Evolutionary conservation across 257 asterid species (phyloP), one percentile per base, ranked within the genome.

Genomic region (Solanum lignicaule): DNA sequence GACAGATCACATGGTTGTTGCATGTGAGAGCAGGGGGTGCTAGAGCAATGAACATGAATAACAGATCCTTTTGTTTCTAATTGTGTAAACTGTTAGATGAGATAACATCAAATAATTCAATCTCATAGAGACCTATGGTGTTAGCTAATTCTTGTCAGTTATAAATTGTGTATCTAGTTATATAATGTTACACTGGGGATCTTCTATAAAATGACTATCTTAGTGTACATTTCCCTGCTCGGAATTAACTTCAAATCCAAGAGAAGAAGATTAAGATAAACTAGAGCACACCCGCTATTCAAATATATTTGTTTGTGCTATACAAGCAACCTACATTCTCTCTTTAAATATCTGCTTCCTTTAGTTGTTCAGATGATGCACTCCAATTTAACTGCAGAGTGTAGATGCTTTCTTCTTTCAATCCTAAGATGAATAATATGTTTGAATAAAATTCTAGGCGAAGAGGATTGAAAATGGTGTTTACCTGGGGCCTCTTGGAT

Each of bases 381-480:
- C 36, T 81, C 41, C 66, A 79, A 46, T 81, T 81, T 81, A 10
- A 46, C 25, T 27, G 65, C 27, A 15, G 68, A 43, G 18, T 9
- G 12, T 18, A 29, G 41, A 48, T 20, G 68, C 41, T 82, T 48
- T 48, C 41, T 46, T 81, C 39, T 81, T 33, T 78, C 25, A 78
- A 29, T 48, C 43, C 3, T 35, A 46, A 82, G 41, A 18, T 18
- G 84, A 48, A n/a, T 87, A 29, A 87, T 21, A 38, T 81, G 31
- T 81, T 25, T 88, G 86, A 66, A n/a, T 39, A 66, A 35, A 66
- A 69, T 88, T 89, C 21, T 76, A 95, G 98, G 99, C 93, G 16
- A 93, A 92, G 92, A 95, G 94, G 94, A 97, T 97, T 84, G 99
- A 97, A 93, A 97, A 97, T 89, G 99, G 99, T 87, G 96, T 97